Base-by-base conservation (phyloP, 768 basidiomycete genomes). In the Tylopilus sp. region DNA sequence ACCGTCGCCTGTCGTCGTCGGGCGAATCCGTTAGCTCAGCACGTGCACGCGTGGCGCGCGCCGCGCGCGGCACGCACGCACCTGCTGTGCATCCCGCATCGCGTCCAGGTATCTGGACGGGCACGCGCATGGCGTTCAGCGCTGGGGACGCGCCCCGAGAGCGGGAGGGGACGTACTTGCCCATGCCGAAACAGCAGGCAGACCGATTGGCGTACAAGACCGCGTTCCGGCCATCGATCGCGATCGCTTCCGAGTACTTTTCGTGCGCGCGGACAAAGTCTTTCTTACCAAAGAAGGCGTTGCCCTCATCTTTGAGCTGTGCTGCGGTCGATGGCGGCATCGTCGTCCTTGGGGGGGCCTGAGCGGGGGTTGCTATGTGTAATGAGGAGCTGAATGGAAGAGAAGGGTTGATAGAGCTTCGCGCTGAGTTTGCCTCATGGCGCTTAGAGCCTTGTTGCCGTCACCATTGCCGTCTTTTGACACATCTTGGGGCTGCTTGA, bases 181-280 rank as follows among this genome's bases (percentile, higher is more conserved):
- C 30, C 45, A 42, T 34, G 3, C 50, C 45, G 21, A 36, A 47
- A 6, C 28, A 25, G 6, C 54, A 48, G 7, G 34, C 34, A 19
- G 40, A 56, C 7, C 45, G 34, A 13, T 48, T 54, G 12, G 46
- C 41, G 9, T 48, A 45, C 43, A 54, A 9, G 16, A 48, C 36
- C 12, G 41, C 46, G 3, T 38, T 56, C 33, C 21, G 24, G 21
- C 14, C 47, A 34, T 49, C 47, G 37, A 49, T 21, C 36, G 36
- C 47, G 34, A 45, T 48, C n/a, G 47, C 55, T 14, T 42, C 37
- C n/a, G 37, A 30, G 30, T 56, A 44, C 52, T 31, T 48, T 12
- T 47, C 52, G 24, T 48, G 13, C 3, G 55, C 52, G 14, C 6
- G n/a, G 2, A 9, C 33, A 36, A 43, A 36, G 6, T 31, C 31